Evolutionary conservation across 805 yeast species (phyloP).

Genomic region (Ogataea minuta): DNA sequence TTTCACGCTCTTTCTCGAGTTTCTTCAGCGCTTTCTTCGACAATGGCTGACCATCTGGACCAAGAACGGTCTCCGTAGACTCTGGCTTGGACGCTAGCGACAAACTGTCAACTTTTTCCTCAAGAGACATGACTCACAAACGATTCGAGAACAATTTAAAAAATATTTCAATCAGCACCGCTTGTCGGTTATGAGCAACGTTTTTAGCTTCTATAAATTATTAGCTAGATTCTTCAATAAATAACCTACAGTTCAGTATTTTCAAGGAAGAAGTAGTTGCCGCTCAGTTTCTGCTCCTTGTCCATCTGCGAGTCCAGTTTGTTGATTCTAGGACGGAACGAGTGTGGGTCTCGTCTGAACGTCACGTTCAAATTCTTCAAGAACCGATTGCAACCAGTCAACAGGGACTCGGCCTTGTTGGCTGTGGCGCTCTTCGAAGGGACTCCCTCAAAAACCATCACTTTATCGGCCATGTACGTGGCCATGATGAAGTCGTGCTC

Average conservation of each 20-base stretch:
- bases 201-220: no score
- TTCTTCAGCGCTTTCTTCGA: slow-evolving; percentile 95
- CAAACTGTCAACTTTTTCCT: slow-evolving; percentile 29
- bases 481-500: slow-evolving; percentile 99
- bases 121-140: slow-evolving; percentile 12
- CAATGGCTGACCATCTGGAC: slow-evolving; percentile 75
- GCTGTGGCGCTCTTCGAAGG: slow-evolving; percentile 89
- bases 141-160: slow-evolving; percentile 1
- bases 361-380: slow-evolving; percentile 96
- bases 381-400: slow-evolving; percentile 97
- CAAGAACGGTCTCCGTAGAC: slow-evolving; percentile 28
- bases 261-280: slow-evolving; percentile 96
- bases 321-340: slow-evolving; percentile 98
- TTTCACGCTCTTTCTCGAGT: slow-evolving; percentile 88
- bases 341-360: slow-evolving; percentile 98
- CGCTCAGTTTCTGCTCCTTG: slow-evolving; percentile 89
- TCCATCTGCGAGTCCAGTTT: slow-evolving; percentile 98
- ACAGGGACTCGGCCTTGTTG: slow-evolving; percentile 83
- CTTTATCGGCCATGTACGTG: slow-evolving; percentile 97
- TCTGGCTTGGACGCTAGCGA: slow-evolving; percentile 18
- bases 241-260: slow-evolving; percentile 39
- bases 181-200: no score
- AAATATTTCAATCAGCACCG: background rate
- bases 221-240: slow-evolving; percentile 4
- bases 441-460: slow-evolving; percentile 94